A percentile compares a stretch with the other conserved stretches of the same genome.
phyloP scores from a whole-genome alignment of 371 early-diverging fungal species.

The Funneliformis caledonium region DNA sequence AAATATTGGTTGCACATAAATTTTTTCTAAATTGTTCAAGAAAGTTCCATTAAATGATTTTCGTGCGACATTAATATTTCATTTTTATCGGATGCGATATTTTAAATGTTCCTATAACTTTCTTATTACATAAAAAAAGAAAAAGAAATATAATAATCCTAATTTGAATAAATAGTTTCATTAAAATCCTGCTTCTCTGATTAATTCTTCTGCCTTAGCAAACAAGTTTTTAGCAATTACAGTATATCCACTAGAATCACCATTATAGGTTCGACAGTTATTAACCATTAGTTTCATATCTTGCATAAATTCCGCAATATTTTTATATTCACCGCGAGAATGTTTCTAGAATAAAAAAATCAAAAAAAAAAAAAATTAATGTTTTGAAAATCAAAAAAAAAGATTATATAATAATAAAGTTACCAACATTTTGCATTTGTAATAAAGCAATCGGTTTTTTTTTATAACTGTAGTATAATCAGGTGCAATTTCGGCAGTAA shows the following conservation, averaged over 20 bases:
- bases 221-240: not conserved
- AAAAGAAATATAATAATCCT: no score
- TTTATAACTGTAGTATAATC: slow-evolving; percentile 47
- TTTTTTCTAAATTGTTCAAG: not conserved
- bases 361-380: not conserved
- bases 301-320: not conserved
- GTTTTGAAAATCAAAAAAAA: not conserved
- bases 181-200: not conserved
- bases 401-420: not conserved
- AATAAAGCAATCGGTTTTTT: slow-evolving; percentile 47
- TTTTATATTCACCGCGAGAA: slow-evolving; percentile 2
- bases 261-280: slow-evolving; percentile 6
- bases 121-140: no score
- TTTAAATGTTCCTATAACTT: no score
- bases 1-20: no score
- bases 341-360: not conserved
- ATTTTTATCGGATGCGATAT: no score
- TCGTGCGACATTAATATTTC: no score
- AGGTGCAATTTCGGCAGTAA: slow-evolving; percentile 48
- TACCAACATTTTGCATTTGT: slow-evolving; percentile 46
- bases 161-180: no score
- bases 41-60: not conserved
- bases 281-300: slow-evolving; percentile 17
- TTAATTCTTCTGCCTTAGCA: not conserved
- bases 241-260: not conserved